Conservation (phyloP, 1,284 basidiomycete species). For the Pisolithus thermaeus region DNA sequence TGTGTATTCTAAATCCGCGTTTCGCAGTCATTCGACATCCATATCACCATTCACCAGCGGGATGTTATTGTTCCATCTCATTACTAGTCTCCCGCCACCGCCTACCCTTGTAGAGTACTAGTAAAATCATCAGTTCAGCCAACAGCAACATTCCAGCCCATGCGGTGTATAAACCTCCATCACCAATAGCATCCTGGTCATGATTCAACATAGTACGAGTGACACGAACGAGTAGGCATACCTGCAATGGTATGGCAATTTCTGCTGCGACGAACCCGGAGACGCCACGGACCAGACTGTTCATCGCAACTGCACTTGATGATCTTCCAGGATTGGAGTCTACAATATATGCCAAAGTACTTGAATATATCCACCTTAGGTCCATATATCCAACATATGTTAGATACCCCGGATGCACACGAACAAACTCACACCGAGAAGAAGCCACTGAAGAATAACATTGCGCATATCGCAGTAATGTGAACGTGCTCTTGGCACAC, state of each 20-base stretch:
- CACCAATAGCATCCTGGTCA: slow-evolving; percentile 46
- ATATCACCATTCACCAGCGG: neutral
- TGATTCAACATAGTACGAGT: neutral
- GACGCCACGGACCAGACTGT: slow-evolving; percentile 64
- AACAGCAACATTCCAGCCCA: slow-evolving; percentile 51
- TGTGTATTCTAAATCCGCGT: neutral
- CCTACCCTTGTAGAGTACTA: slow-evolving; percentile 40
- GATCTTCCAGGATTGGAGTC: slow-evolving; percentile 74
- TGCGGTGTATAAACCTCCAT: slow-evolving; percentile 58
- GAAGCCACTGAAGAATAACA: slow-evolving; percentile 65
- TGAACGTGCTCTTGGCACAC: slow-evolving; percentile 59
- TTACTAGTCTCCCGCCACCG: slow-evolving; percentile 28
- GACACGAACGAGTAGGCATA: neutral
- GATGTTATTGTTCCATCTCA: slow-evolving; percentile 12
- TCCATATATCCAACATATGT: neutral
- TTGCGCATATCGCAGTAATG: slow-evolving; percentile 58
- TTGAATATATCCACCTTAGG: slow-evolving; percentile 61
- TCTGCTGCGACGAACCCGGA: slow-evolving; percentile 71
- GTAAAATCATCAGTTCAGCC: slow-evolving; percentile 34
- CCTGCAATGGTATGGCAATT: slow-evolving; percentile 43
- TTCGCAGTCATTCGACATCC: neutral
- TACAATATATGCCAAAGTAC: slow-evolving; percentile 70
- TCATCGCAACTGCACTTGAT: slow-evolving; percentile 65
- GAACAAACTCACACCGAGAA: slow-evolving; percentile 51
- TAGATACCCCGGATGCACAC: slow-evolving; percentile 1